Percentiles rank a stretch among this genome's conserved stretches.
phyloP scores from a whole-genome alignment of 768 basidiomycete species.

The Naganishia vishniacii region DNA sequence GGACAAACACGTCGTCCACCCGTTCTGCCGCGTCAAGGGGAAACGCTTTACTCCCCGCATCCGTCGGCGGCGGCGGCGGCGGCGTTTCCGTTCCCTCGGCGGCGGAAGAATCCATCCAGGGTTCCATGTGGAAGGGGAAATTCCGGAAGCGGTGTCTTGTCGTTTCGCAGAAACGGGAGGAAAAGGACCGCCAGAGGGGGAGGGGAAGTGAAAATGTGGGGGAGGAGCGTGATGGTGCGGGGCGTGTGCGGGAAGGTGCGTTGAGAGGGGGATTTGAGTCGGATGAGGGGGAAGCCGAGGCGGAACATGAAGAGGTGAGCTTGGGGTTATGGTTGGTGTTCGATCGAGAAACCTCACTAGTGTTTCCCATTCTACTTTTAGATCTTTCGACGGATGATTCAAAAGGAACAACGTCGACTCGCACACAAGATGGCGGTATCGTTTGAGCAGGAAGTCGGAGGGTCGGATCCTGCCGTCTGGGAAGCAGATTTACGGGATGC shows the following conservation, averaged over 20 bases:
- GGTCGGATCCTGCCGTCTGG: constrained; percentile 26
- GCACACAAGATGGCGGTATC: constrained; percentile 15
- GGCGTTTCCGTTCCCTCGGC: neutral
- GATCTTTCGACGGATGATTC: constrained; percentile 28
- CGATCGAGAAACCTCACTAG: no score
- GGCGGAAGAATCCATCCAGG: constrained; percentile 28
- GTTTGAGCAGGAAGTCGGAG: constrained; percentile 29
- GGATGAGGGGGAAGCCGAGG: constrained; percentile 18
- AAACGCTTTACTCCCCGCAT: no score
- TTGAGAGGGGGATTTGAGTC: neutral
- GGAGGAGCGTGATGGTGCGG: neutral
- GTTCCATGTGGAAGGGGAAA: constrained; percentile 26
- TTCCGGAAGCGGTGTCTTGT: constrained; percentile 21
- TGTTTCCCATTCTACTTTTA: neutral
- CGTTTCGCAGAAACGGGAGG: constrained; percentile 4
- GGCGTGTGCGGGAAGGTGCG: no score
- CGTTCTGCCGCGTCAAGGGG: no score
- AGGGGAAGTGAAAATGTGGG: neutral
- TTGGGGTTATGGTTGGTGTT: no score
- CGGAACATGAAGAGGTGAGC: constrained; percentile 27
- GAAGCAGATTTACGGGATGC: constrained; percentile 20
- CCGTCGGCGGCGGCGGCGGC: neutral
- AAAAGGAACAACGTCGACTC: constrained; percentile 10
- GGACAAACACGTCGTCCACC: no score
- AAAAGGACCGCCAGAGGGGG: neutral